A percentile compares a stretch with the other conserved stretches of the same genome.
Evolutionary conservation across 2,329 filamentous ascomycete genomes (phyloP).

Genomic region (Pezicula neosporulosa): DNA sequence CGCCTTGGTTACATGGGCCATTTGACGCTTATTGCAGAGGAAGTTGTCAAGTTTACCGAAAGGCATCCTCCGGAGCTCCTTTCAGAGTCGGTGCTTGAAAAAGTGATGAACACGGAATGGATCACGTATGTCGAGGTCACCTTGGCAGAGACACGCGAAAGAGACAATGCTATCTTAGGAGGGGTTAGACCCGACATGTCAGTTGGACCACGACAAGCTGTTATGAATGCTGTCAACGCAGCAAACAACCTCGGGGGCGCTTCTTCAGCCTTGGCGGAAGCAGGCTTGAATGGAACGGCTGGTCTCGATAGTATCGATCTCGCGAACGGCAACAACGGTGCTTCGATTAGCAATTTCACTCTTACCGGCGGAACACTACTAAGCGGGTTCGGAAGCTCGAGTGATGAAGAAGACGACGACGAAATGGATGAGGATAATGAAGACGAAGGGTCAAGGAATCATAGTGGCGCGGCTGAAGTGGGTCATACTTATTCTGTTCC

Average conservation of each 20-base stretch:
- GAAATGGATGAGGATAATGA: constrained; percentile 85
- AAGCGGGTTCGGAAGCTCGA: constrained; percentile 90
- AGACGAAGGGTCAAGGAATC: constrained; percentile 50
- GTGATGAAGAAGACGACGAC: constrained; percentile 94
- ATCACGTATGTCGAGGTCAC: constrained; percentile 92
- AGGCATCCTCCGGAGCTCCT: constrained; percentile 85
- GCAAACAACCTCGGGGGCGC: constrained; percentile 49
- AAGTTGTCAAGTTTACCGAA: constrained; percentile 98
- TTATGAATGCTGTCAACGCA: constrained; percentile 52
- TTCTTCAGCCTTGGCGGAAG: constrained; percentile 73
- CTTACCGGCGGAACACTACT: constrained; percentile 72
- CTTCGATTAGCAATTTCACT: constrained; percentile 68
- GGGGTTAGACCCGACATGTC: constrained; percentile 91
- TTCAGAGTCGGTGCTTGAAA: constrained; percentile 79
- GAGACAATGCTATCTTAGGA: constrained; percentile 96
- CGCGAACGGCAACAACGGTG: constrained; percentile 54
- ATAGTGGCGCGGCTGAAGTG: constrained; percentile 48
- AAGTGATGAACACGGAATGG: constrained; percentile 87
- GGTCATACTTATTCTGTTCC: constrained; percentile 36
- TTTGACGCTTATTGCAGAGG: constrained; percentile 92
- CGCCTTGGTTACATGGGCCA: constrained; percentile 98
- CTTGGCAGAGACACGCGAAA: constrained; percentile 86
- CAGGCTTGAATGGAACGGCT: constrained; percentile 66
- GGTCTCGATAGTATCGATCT: constrained; percentile 57
- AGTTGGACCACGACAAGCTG: constrained; percentile 70